Evolutionary conservation across 2,329 filamentous ascomycete species (phyloP).

Genomic region (Paracorniculantispora psalliotae): DNA sequence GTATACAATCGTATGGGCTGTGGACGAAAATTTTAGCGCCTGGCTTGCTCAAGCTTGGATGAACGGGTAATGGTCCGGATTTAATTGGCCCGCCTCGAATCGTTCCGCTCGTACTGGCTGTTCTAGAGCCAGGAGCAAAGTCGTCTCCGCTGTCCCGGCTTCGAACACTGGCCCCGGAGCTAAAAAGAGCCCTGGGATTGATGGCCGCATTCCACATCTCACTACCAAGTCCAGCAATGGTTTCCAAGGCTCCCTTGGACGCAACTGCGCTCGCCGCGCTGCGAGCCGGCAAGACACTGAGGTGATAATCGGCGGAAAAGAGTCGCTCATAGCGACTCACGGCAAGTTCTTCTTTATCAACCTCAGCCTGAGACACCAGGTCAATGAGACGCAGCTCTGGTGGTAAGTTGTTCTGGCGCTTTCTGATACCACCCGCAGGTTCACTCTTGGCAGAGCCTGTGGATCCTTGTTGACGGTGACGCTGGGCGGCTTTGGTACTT

Average conservation of each 20-base stretch:
- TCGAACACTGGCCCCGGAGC: constrained; percentile 72
- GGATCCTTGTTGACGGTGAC: constrained; percentile 33
- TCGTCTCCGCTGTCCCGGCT: constrained; percentile 59
- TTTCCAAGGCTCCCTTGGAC: constrained; percentile 70
- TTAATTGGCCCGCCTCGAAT: constrained; percentile 24
- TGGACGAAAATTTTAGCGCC: constrained; percentile 82
- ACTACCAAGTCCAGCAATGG: constrained; percentile 64
- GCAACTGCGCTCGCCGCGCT: constrained; percentile 59
- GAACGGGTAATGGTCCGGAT: constrained; percentile 33
- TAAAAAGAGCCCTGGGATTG: constrained; percentile 82
- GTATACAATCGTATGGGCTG: constrained; percentile 93
- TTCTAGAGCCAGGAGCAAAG: constrained; percentile 41
- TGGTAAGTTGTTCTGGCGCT: constrained; percentile 72
- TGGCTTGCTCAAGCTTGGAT: constrained; percentile 51
- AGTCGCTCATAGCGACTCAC: constrained; percentile 84
- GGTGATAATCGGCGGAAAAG: constrained; percentile 85
- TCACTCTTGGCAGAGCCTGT: constrained; percentile 49
- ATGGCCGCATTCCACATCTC: constrained; percentile 90
- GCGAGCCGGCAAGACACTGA: constrained; percentile 74
- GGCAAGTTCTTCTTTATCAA: constrained; percentile 80
- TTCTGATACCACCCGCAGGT: constrained; percentile 60
- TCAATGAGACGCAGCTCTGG: constrained; percentile 91
- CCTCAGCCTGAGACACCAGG: constrained; percentile 76
- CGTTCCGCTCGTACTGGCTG: constrained; percentile 30
- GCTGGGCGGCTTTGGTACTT: constrained; percentile 32